These are phyloP conservation scores for Hypsizygus marmoreus DNA, from an alignment of 768 basidiomycete species.

Conservation along the genomic window DNA sequence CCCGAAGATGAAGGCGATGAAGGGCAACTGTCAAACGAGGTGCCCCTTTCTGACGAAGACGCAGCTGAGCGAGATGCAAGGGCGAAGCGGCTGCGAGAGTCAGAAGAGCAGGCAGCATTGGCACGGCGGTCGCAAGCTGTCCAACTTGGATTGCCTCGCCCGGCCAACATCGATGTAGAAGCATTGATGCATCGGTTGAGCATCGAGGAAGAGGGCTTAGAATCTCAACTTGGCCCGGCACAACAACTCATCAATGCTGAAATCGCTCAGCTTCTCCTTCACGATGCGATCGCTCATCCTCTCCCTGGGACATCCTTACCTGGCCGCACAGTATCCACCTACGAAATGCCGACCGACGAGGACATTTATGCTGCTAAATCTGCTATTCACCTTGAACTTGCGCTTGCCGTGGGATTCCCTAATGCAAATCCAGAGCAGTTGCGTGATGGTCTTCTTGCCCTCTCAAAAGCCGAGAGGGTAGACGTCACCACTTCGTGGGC, in stretches of 20 bases:
- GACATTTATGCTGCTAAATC: constrained; percentile 68
- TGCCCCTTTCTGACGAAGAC: constrained; percentile 69
- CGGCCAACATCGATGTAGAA: constrained; percentile 76
- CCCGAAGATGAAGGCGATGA: constrained; percentile 86
- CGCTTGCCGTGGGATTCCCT: constrained; percentile 79
- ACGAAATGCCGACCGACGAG: constrained; percentile 78
- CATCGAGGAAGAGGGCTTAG: constrained; percentile 47
- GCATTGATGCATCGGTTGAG: constrained; percentile 62
- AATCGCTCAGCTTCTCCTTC: constrained; percentile 74
- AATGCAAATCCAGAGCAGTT: constrained; percentile 79
- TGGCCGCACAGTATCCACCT: constrained; percentile 68
- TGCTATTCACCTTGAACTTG: constrained; percentile 80
- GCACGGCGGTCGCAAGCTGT: constrained; percentile 82
- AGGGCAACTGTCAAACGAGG: constrained; percentile 39
- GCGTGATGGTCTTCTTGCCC: constrained; percentile 69
- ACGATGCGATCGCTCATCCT: constrained; percentile 87
- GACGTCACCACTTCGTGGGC: constrained; percentile 75
- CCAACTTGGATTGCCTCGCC: constrained; percentile 82
- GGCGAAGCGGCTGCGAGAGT: constrained; percentile 63
- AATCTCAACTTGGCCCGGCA: constrained; percentile 45
- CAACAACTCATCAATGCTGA: constrained; percentile 75
- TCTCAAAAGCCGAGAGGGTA: constrained; percentile 60
- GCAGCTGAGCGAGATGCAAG: constrained; percentile 89
- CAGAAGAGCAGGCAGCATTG: constrained; percentile 78
- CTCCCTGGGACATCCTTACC: constrained; percentile 83